Evolutionary conservation across 1,284 basidiomycete genomes (phyloP).

Genomic region (Sanghuangporus sanghuang): DNA sequence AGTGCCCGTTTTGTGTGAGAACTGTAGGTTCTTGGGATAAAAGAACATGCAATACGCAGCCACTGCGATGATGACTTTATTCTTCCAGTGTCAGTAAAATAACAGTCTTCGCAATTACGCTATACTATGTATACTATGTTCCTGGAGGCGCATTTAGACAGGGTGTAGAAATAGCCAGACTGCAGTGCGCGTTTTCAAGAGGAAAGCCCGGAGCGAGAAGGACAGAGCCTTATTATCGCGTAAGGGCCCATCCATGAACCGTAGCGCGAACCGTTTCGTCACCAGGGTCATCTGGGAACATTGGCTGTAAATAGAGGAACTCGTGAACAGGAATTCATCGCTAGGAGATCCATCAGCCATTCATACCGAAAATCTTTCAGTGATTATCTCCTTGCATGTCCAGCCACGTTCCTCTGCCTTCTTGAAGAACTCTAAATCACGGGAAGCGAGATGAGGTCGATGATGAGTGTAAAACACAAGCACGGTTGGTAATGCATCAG

Average conservation of each 20-base stretch:
- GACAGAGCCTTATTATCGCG: constrained; percentile 21
- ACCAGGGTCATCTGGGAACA: constrained; percentile 85
- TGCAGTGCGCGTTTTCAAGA: no score
- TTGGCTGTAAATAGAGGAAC: constrained; percentile 44
- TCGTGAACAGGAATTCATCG: not conserved
- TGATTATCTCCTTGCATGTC: constrained; percentile 70
- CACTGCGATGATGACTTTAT: no score
- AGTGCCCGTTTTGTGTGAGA: no score
- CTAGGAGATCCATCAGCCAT: not conserved
- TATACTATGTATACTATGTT: no score
- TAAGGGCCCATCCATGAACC: constrained; percentile 75
- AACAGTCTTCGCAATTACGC: no score
- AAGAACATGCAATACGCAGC: no score
- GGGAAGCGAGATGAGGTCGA: constrained; percentile 77
- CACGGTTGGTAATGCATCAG: constrained; percentile 42
- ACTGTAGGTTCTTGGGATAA: no score
- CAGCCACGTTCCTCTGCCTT: constrained; percentile 68
- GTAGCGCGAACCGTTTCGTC: constrained; percentile 67
- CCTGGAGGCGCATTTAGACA: no score
- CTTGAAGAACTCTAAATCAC: constrained; percentile 82
- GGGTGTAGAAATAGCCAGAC: no score
- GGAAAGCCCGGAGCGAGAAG: no score
- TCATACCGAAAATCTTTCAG: constrained; percentile 35
- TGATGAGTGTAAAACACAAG: constrained; percentile 95
- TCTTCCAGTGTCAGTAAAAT: no score